Percentiles rank a stretch among this genome's conserved stretches.
phyloP scores from a whole-genome alignment of 306 rosid species.

The Cyclanthera cordifolia region DNA sequence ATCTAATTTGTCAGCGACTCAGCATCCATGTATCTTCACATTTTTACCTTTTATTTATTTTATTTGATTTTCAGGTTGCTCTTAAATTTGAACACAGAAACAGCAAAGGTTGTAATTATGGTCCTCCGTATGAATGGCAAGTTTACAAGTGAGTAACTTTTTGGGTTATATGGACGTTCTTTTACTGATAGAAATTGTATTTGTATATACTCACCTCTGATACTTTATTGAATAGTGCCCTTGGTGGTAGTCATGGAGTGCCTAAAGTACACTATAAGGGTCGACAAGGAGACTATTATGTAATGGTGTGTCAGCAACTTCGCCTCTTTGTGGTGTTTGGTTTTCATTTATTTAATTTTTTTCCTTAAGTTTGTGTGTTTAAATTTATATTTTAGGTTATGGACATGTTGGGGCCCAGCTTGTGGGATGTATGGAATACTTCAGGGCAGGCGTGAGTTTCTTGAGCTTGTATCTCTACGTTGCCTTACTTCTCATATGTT shows the following conservation, averaged over 20 bases:
- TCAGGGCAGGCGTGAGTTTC: slow-evolving; percentile 84
- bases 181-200: slow-evolving; percentile 2
- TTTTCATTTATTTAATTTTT: not conserved
- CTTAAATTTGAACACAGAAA: slow-evolving; percentile 89
- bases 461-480: slow-evolving; percentile 1
- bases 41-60: not conserved
- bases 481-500: not conserved
- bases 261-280: slow-evolving; percentile 89
- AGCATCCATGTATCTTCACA: not conserved
- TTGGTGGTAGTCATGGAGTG: slow-evolving; percentile 96
- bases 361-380: slow-evolving; percentile 8
- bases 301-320: slow-evolving; percentile 50
- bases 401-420: slow-evolving; percentile 98
- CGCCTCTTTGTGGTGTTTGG: slow-evolving; percentile 3
- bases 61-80: slow-evolving; percentile 62
- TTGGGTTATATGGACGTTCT: not conserved
- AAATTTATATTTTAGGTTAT: slow-evolving; percentile 50
- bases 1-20: not conserved
- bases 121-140: slow-evolving; percentile 98
- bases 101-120: slow-evolving; percentile 88
- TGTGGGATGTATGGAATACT: slow-evolving; percentile 98
- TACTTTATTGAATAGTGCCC: slow-evolving; percentile 44
- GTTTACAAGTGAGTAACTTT: slow-evolving; percentile 70
- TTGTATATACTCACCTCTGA: not conserved
- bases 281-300: slow-evolving; percentile 74